Evolutionary conservation across 2,329 filamentous ascomycete genomes (phyloP), one percentile per base, ranked within the genome.

Genomic region (Cryphonectria naterciae): DNA sequence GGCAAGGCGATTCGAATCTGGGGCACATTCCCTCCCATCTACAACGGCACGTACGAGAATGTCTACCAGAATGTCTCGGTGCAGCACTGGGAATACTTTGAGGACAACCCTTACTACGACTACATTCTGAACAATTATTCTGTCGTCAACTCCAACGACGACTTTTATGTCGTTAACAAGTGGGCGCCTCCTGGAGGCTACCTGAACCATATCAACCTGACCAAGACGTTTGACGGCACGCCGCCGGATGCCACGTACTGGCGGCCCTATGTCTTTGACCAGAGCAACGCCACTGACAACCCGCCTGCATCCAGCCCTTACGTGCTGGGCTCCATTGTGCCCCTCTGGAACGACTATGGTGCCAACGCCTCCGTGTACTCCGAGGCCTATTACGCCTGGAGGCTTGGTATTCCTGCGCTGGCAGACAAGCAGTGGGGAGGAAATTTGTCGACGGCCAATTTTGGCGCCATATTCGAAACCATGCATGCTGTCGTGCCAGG

Each of bases 261-360:
- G 80, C 79, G 83, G 0, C 86, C 86, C 0, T 75, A 84, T 68
- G 80, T 87, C 66, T 87, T 88, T 73, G 85, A 88, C 67, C 81
- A 80, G 0, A 81, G 79, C 25, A 86, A 87, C 68, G 77, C 78
- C 0, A 83, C 82, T 0, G 82, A 86, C 67, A 87, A 88, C 72
- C 83, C 85, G 0, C 73, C 80, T 1, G 74, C 76, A 11, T 73
- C 80, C 3, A 81, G 80, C 43, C 78, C 81, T 0, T 77, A 79
- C 1, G 81, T 87, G 1, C 79, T 84, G 3, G 86, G 86, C 0
- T 81, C 85, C 35, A 81, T 88, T 39, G 79, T 82, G 3, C 83
- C 86, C 1, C 76, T 85, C 5, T 88, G 86, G 86, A 88, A 87
- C 70, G 86, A 88, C 72, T 86, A 84, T 65, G 86, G 86, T 1